phyloP scores from a whole-genome alignment of 805 yeast species.

The Ogataea methylovora region DNA sequence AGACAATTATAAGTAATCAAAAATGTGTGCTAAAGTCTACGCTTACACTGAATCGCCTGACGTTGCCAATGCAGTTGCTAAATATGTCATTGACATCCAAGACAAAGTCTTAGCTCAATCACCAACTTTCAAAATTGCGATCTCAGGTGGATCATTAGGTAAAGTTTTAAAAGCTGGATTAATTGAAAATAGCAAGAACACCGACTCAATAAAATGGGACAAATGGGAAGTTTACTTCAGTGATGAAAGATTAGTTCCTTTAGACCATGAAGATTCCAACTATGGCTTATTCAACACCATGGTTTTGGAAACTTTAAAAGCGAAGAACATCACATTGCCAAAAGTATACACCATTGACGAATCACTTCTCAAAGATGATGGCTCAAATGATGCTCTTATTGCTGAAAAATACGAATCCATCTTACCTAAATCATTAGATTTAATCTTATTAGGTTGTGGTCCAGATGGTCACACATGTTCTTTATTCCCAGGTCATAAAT shows the following conservation, averaged over 20 bases:
- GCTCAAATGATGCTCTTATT: constrained; percentile 43
- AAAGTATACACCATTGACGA: constrained; percentile 62
- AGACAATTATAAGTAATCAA: background rate
- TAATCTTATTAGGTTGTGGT: constrained; percentile 81
- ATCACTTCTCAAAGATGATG: constrained; percentile 46
- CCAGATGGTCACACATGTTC: constrained; percentile 97
- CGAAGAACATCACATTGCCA: constrained; percentile 40
- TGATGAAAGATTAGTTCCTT: constrained; percentile 86
- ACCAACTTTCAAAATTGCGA: constrained; percentile 59
- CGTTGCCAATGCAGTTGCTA: constrained; percentile 63
- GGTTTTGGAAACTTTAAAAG: constrained; percentile 44
- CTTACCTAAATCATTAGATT: constrained; percentile 53
- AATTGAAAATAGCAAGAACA: constrained; percentile 43
- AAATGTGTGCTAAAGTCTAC: constrained; percentile 26
- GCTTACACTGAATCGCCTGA: constrained; percentile 46
- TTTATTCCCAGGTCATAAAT: constrained; percentile 75
- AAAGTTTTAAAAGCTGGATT: constrained; percentile 63
- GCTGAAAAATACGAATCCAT: constrained; percentile 56
- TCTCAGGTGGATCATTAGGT: constrained; percentile 88
- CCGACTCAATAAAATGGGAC: constrained; percentile 48
- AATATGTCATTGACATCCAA: constrained; percentile 54
- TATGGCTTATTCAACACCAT: constrained; percentile 67
- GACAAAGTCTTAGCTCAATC: constrained; percentile 42
- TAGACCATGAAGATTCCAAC: constrained; percentile 78
- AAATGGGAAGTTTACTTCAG: constrained; percentile 80